Conservation (phyloP, 768 basidiomycete genomes). For the Gelatoporia subvermispora region DNA sequence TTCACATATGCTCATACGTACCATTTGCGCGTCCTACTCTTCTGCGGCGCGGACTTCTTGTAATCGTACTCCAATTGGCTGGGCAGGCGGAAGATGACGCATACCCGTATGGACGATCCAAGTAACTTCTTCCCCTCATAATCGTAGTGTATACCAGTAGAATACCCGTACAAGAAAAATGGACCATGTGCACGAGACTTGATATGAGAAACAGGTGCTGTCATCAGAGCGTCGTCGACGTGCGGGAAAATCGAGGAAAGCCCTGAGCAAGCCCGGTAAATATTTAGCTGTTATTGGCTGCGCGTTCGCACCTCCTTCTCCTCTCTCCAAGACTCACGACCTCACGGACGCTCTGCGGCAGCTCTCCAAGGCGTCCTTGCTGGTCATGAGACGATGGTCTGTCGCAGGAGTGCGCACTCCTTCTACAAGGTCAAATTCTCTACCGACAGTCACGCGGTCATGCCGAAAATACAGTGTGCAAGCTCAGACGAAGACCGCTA, state of each 20-base stretch:
- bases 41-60: neutral
- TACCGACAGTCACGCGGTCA: slow-evolving; percentile 14
- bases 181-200: neutral
- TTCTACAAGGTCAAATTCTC: slow-evolving; percentile 2
- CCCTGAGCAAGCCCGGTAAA: neutral
- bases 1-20: no score
- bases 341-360: slow-evolving; percentile 6
- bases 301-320: no score
- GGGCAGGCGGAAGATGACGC: no score
- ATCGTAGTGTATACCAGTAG: neutral
- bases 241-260: neutral
- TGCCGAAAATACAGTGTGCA: slow-evolving; percentile 21
- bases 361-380: slow-evolving; percentile 18
- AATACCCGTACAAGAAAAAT: neutral
- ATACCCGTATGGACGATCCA: no score
- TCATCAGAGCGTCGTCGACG: no score
- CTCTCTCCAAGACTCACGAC: slow-evolving; percentile 1
- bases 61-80: neutral
- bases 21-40: no score
- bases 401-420: slow-evolving; percentile 19
- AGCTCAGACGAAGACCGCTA: slow-evolving; percentile 14
- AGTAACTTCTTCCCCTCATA: neutral
- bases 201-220: no score
- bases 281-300: neutral
- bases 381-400: slow-evolving; percentile 28